Evolutionary conservation across 1,139 yeast genomes (phyloP).

Genomic region (Hansenula sp.): DNA sequence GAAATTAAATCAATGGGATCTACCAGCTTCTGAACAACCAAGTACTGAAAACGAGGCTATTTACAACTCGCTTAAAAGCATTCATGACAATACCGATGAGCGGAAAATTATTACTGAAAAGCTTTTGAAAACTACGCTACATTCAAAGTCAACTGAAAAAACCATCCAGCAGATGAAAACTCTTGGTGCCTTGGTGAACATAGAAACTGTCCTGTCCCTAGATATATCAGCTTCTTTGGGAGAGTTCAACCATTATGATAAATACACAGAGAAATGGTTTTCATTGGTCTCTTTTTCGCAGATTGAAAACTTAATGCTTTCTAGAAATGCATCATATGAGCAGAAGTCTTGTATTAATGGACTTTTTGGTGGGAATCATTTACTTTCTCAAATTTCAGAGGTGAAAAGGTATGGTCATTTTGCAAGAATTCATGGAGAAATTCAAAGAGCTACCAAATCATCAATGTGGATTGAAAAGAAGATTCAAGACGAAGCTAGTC

Average conservation of each 20-base stretch:
- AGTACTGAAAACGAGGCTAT: slow-evolving; percentile 36
- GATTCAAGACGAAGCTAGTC: slow-evolving; percentile 12
- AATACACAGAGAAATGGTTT: background rate
- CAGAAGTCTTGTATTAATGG: background rate
- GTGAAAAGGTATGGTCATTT: slow-evolving; percentile 36
- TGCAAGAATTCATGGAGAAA: slow-evolving; percentile 32
- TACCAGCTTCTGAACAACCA: slow-evolving; percentile 39
- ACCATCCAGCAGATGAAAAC: background rate
- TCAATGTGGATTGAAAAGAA: slow-evolving; percentile 41
- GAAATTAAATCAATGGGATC: slow-evolving; percentile 70
- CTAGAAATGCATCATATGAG: slow-evolving; percentile 29
- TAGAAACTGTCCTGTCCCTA: background rate
- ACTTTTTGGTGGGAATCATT: slow-evolving; percentile 12
- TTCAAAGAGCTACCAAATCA: slow-evolving; percentile 48
- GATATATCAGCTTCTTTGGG: background rate
- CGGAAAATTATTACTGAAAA: background rate
- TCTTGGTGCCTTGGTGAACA: background rate
- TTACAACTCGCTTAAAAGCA: slow-evolving; percentile 42
- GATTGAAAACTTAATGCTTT: slow-evolving; percentile 22
- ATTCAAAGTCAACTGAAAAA: background rate
- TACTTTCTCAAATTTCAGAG: slow-evolving; percentile 34
- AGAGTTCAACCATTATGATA: background rate
- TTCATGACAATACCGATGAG: slow-evolving; percentile 26
- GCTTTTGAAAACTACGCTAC: background rate
- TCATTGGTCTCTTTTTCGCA: background rate